Conservation (phyloP, 805 yeast species). For the Lipomyces lipofer region DNA sequence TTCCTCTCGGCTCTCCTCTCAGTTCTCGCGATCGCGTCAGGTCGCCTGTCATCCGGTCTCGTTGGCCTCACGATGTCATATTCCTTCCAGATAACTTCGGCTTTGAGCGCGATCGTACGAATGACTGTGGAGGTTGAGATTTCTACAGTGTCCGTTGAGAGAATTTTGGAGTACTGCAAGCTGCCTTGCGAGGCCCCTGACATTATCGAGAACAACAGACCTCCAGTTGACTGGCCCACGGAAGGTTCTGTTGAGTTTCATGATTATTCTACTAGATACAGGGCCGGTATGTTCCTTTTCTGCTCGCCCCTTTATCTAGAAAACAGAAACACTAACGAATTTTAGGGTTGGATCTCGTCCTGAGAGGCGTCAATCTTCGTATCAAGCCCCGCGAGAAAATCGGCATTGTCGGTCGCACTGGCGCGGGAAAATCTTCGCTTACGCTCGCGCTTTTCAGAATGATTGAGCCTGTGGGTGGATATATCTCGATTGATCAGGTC, state of each 20-base stretch:
- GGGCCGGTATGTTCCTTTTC: conserved; percentile 50
- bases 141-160: conserved; percentile 92
- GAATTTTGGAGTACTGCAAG: conserved; percentile 81
- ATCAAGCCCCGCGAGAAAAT: conserved; percentile 76
- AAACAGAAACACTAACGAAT: too few species aligned
- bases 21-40: conserved; percentile 64
- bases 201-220: conserved; percentile 61
- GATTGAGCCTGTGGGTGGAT: conserved; percentile 71
- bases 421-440: conserved; percentile 90
- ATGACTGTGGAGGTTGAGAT: conserved; percentile 99
- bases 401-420: conserved; percentile 96
- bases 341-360: conserved; percentile 63
- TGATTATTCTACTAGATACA: conserved; percentile 78
- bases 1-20: conserved; percentile 81
- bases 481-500: conserved; percentile 68
- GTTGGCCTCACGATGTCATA: conserved; percentile 93
- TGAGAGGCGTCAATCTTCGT: conserved; percentile 62
- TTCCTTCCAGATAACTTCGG: conserved; percentile 87
- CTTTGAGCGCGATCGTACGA: conserved; percentile 94
- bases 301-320: too few species aligned
- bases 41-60: conserved; percentile 81
- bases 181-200: conserved; percentile 80
- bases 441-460: conserved; percentile 82
- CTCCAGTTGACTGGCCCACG: conserved; percentile 70
- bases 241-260: conserved; percentile 66